These are phyloP conservation scores for Fusarium sp. DNA, from an alignment of 2,329 filamentous ascomycete species.

Conservation along the genomic window DNA sequence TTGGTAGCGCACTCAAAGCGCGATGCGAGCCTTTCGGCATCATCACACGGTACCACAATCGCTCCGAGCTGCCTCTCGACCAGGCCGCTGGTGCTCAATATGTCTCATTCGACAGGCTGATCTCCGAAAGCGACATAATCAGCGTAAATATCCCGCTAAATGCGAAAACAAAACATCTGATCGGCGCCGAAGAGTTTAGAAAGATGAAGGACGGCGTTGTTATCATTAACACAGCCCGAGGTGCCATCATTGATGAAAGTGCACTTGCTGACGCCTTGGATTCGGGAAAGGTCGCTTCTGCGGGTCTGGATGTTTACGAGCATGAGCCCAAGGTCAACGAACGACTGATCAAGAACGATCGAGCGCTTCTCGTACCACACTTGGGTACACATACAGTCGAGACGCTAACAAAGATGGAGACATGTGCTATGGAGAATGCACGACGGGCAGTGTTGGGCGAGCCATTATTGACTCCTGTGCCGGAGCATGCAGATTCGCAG, in stretches of 20 bases:
- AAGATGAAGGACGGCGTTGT: conserved; percentile 67
- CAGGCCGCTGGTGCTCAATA: conserved; percentile 59
- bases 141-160: conserved; percentile 65
- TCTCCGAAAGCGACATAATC: conserved; percentile 64
- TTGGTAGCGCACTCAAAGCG: conserved; percentile 61
- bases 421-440: conserved; percentile 46
- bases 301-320: conserved; percentile 68
- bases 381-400: conserved; percentile 75
- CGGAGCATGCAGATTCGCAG: background rate
- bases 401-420: conserved; percentile 45
- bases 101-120: conserved; percentile 65
- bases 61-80: conserved; percentile 49
- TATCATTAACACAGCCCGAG: conserved; percentile 68
- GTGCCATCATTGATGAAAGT: conserved; percentile 66
- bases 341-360: conserved; percentile 66
- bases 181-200: conserved; percentile 60
- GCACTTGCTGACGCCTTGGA: conserved; percentile 65
- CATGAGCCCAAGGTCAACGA: conserved; percentile 70
- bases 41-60: conserved; percentile 69
- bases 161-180: conserved; percentile 62
- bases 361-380: conserved; percentile 73
- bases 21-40: conserved; percentile 66
- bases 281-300: conserved; percentile 63
- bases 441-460: conserved; percentile 26
- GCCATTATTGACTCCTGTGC: conserved; percentile 16